phyloP scores from a whole-genome alignment of 2,329 filamentous ascomycete genomes.

The Botrytis squamosa region DNA sequence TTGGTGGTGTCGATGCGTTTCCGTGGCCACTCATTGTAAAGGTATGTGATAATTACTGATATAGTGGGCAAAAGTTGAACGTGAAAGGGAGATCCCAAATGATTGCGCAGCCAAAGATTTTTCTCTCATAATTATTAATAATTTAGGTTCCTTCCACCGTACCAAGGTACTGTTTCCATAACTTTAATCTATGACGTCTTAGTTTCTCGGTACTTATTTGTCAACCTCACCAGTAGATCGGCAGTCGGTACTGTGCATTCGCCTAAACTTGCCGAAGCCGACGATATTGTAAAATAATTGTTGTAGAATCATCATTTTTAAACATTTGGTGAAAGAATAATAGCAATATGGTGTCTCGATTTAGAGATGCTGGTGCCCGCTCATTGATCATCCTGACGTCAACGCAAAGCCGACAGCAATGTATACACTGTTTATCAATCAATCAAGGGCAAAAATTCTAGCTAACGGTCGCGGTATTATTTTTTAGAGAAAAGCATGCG shows the following conservation, averaged over 20 bases:
- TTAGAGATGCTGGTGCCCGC: too few relatives aligned
- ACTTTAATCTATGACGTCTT: neutral
- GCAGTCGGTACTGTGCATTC: neutral
- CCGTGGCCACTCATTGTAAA: conserved; percentile 1
- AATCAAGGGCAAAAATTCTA: neutral
- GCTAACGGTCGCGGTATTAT: neutral
- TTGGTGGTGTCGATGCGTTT: conserved; percentile 22
- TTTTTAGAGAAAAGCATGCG: neutral
- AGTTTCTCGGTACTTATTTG: neutral
- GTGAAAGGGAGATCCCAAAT: neutral
- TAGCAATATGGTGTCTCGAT: neutral
- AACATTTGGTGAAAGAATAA: neutral
- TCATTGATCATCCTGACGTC: neutral
- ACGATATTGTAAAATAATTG: neutral
- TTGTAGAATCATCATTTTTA: neutral
- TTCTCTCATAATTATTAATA: neutral
- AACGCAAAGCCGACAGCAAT: neutral
- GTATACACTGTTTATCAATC: neutral
- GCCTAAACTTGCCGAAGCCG: neutral
- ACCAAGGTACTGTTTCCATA: neutral
- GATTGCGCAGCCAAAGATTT: neutral
- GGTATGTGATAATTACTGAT: neutral
- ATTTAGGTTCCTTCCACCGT: neutral
- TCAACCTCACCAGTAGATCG: neutral
- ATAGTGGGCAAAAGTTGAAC: neutral